Base-by-base conservation (phyloP, 495 filamentous ascomycete species). In the Xylaria scruposa region DNA sequence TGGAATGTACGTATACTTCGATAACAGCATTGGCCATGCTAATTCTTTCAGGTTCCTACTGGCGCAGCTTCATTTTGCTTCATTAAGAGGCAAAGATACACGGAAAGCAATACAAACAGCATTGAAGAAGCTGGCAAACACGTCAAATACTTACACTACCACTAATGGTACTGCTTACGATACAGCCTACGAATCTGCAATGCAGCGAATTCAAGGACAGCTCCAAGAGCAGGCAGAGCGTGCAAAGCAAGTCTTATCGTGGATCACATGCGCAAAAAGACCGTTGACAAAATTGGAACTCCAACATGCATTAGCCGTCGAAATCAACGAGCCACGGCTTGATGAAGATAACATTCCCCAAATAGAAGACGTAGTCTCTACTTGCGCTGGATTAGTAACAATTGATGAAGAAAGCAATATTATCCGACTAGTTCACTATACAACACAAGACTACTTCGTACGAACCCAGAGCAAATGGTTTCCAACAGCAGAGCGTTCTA, bases 311-410 rank as follows among this genome's bases (percentile, higher is more conserved):
- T 74, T 89, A 33, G 83, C 82, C 7, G 78, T 87, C 0, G 74
- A 84, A 51, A 5, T 46, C 0, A 77, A 68, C 10, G 61, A 76
- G 0, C 0, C 53, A 0, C 71, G 78, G 0, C 72, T 90, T 8
- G 81, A 88, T 49, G n/a, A 75, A 21, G 80, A 84, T 0, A 79
- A 82, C 38, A n/a, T 89, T 0, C 62, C 79, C 1, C 62, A 81
- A 1, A 64, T 82, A 8, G 78, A 83, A 29, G 71, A 83, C 21
- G 68, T 89, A 9, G 60, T 83, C 6, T 85, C 84, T 3, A 79
- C 85, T 5, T 90, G 88, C 72, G 83, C 82, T 58, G 88, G 89
- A 1, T 75, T 91, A 15, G 82, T 89, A 2, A 85, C 77, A 1
- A 60, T 88, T 4, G 85, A 90, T 59, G 24, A 82, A 46, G 78